phyloP scores from a whole-genome alignment of 129 eudicot species.

The Helichrysum umbraculigerum region DNA sequence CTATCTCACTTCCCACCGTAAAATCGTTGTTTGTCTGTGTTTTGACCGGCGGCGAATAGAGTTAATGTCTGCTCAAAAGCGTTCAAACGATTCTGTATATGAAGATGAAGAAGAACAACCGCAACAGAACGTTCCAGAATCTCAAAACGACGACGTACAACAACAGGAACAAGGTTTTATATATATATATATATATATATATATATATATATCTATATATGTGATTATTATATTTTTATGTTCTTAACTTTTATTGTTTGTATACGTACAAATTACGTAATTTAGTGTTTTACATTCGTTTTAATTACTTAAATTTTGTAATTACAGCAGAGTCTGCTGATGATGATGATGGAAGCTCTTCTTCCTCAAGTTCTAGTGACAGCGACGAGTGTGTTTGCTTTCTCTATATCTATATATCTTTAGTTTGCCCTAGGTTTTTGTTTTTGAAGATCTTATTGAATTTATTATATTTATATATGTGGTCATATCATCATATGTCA shows the following conservation, averaged over 20 bases:
- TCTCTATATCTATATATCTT: constrained; percentile 18
- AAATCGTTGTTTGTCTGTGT: constrained; percentile 22
- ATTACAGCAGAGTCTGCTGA: constrained; percentile 36
- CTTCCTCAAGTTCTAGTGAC: constrained; percentile 48
- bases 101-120: constrained; percentile 19
- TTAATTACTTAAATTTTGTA: constrained; percentile 15
- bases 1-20: constrained; percentile 13
- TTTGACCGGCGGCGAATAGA: constrained; percentile 23
- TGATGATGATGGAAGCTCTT: constrained; percentile 40
- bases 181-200: no score
- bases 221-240: neutral
- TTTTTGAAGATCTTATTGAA: neutral
- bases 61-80: constrained; percentile 46
- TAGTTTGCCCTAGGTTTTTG: constrained; percentile 1
- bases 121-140: constrained; percentile 26
- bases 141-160: constrained; percentile 31
- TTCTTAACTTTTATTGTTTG: neutral
- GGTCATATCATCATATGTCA: no score
- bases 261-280: constrained; percentile 19
- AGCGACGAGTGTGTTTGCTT: constrained; percentile 55
- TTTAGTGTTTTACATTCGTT: constrained; percentile 14
- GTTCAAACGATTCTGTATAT: constrained; percentile 25
- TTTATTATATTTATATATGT: no score
- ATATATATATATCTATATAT: no score
- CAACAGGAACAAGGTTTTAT: constrained; percentile 34